Evolutionary conservation across 1,284 basidiomycete genomes (phyloP).

Genomic region (Ganoderma boninense): DNA sequence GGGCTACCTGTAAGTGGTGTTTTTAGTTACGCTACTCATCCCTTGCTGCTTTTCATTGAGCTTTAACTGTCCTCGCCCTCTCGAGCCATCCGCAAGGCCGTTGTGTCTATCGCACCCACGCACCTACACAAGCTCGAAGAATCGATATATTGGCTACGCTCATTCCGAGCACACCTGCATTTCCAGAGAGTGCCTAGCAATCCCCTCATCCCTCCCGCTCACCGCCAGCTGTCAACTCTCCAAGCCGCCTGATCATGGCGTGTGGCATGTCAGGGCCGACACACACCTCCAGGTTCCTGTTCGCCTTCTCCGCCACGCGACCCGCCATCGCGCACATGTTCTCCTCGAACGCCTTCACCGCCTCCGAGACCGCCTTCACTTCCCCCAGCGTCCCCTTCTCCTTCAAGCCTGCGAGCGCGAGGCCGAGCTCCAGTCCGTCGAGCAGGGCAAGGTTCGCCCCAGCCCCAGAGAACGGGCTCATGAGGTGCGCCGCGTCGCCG

Average conservation of each 20-base stretch:
- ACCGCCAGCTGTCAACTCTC: not conserved
- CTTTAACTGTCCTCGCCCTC: no score
- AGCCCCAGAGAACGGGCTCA: slow-evolving; percentile 55
- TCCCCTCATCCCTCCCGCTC: slow-evolving; percentile 15
- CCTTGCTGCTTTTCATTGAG: no score
- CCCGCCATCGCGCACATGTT: slow-evolving; percentile 10
- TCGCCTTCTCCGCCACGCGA: not conserved
- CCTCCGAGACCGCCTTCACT: slow-evolving; percentile 12
- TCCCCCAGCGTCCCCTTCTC: slow-evolving; percentile 3
- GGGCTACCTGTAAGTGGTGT: no score
- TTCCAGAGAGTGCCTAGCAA: no score
- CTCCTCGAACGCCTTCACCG: slow-evolving; percentile 15
- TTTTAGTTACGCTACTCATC: no score
- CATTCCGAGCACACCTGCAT: no score
- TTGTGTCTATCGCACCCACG: no score
- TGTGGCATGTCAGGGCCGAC: slow-evolving; percentile 5
- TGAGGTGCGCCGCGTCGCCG: slow-evolving; percentile 58
- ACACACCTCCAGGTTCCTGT: slow-evolving; percentile 4
- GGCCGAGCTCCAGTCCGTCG: slow-evolving; percentile 42
- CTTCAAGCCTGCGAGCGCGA: slow-evolving; percentile 12
- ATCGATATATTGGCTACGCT: no score
- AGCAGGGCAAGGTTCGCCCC: slow-evolving; percentile 52
- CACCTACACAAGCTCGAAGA: no score
- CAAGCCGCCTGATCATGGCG: not conserved
- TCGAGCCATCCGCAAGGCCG: no score